phyloP scores from a whole-genome alignment of 192 early-diverging fungal genomes.

The Nowakowskiella sp. region DNA sequence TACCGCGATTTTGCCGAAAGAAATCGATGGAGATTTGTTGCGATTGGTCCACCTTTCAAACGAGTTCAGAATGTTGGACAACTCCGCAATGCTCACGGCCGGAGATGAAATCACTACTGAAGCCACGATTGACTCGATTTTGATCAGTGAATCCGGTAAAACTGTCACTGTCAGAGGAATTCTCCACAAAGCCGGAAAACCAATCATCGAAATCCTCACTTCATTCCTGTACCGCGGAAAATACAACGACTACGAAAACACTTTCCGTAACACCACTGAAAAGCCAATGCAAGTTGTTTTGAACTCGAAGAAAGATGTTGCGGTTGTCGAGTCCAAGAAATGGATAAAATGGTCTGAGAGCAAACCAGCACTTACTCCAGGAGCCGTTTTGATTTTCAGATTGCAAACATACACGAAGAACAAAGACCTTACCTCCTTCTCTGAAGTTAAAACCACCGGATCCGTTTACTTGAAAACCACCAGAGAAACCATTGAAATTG shows the following conservation, averaged over 20 bases:
- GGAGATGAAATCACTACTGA: constrained; percentile 80
- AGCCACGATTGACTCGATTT: constrained; percentile 75
- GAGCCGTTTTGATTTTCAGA: constrained; percentile 60
- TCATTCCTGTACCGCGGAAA: constrained; percentile 89
- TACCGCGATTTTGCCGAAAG: constrained; percentile 85
- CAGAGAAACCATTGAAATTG: constrained; percentile 60
- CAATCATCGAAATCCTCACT: constrained; percentile 77
- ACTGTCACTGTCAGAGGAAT: constrained; percentile 80
- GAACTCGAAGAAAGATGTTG: constrained; percentile 72
- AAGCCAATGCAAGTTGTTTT: constrained; percentile 68
- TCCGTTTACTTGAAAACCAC: constrained; percentile 37
- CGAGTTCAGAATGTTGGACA: constrained; percentile 78
- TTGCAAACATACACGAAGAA: constrained; percentile 60
- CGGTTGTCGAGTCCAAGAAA: constrained; percentile 80
- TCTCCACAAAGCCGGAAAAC: constrained; percentile 37
- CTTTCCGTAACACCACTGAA: constrained; percentile 77
- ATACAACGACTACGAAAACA: constrained; percentile 81
- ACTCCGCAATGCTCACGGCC: constrained; percentile 59
- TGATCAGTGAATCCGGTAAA: constrained; percentile 87
- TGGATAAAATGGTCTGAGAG: constrained; percentile 76
- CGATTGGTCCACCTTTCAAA: constrained; percentile 89
- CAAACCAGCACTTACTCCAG: constrained; percentile 50
- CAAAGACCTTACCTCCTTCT: constrained; percentile 53
- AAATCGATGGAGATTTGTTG: constrained; percentile 89
- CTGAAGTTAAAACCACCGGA: constrained; percentile 62